Evolutionary conservation across 163 green algal species (phyloP).

Genomic region (Scenedesmus sp.): DNA sequence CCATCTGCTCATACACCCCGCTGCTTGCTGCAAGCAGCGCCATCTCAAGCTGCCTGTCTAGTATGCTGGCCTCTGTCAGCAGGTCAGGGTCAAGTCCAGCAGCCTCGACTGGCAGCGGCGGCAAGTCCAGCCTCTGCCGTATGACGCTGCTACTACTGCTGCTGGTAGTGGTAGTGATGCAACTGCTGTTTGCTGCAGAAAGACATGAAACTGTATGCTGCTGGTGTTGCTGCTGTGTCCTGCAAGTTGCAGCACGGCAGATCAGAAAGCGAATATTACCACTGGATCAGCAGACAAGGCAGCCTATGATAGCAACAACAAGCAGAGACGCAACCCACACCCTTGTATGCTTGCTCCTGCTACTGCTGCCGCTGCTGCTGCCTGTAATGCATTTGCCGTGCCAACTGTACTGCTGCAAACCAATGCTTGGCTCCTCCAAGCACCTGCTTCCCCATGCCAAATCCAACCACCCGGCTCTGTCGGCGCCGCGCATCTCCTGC

Average conservation of each 20-base stretch:
- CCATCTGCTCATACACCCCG: slow-evolving; percentile 57
- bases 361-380: neutral
- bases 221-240: neutral
- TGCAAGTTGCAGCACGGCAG: neutral
- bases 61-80: slow-evolving; percentile 22
- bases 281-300: neutral
- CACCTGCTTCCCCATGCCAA: neutral
- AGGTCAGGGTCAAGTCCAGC: slow-evolving; percentile 7
- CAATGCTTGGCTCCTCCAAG: too few relatives aligned
- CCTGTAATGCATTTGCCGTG: too few relatives aligned
- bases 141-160: neutral
- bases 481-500: neutral
- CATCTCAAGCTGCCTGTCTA: slow-evolving; percentile 65
- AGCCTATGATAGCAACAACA: too few relatives aligned
- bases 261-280: neutral
- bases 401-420: neutral
- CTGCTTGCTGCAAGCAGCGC: slow-evolving; percentile 52
- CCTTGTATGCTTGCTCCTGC: neutral
- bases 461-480: neutral
- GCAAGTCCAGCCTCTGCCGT: neutral
- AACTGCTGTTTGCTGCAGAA: too few relatives aligned
- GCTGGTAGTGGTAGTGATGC: neutral
- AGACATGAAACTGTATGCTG: neutral
- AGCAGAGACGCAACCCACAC: neutral
- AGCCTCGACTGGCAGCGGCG: slow-evolving; percentile 45